phyloP scores from a whole-genome alignment of 768 basidiomycete species.

The Mycena floridula region DNA sequence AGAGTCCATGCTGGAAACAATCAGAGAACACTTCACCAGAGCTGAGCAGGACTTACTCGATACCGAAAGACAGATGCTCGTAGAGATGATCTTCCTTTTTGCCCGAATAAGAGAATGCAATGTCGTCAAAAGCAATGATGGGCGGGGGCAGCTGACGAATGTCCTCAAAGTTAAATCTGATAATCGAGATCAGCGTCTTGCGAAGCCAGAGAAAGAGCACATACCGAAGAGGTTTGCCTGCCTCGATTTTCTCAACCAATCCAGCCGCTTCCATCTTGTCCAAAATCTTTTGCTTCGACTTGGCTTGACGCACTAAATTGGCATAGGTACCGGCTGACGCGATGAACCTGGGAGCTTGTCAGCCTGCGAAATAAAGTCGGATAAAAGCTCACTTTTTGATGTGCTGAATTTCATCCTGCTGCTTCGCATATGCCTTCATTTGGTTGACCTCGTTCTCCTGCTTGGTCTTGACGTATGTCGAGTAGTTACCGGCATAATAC shows the following conservation, averaged over 20 bases:
- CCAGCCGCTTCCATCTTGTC: slow-evolving; percentile 99
- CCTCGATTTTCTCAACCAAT: slow-evolving; percentile 87
- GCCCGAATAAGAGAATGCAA: slow-evolving; percentile 95
- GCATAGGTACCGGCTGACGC: slow-evolving; percentile 99
- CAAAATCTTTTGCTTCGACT: slow-evolving; percentile 99
- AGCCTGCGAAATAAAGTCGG: slow-evolving; percentile 7
- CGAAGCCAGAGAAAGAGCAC: slow-evolving; percentile 4
- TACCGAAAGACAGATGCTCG: slow-evolving; percentile 88
- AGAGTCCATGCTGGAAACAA: slow-evolving; percentile 71
- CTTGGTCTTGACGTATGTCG: slow-evolving; percentile 96
- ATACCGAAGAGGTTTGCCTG: slow-evolving; percentile 55
- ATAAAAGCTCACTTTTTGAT: slow-evolving; percentile 79
- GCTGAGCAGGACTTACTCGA: slow-evolving; percentile 72
- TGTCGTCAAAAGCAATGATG: slow-evolving; percentile 92
- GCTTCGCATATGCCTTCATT: slow-evolving; percentile 99
- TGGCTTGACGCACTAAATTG: slow-evolving; percentile 97
- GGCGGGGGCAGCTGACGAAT: slow-evolving; percentile 91
- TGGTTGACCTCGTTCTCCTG: slow-evolving; percentile 98
- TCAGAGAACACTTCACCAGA: slow-evolving; percentile 45
- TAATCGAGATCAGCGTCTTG: neutral
- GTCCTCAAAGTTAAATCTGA: slow-evolving; percentile 91
- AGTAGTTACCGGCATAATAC: slow-evolving; percentile 95
- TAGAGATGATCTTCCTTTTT: slow-evolving; percentile 86
- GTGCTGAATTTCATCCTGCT: slow-evolving; percentile 97
- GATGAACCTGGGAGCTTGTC: slow-evolving; percentile 62